phyloP scores from a whole-genome alignment of 192 early-diverging fungal genomes.

The Linnemannia exigua region DNA sequence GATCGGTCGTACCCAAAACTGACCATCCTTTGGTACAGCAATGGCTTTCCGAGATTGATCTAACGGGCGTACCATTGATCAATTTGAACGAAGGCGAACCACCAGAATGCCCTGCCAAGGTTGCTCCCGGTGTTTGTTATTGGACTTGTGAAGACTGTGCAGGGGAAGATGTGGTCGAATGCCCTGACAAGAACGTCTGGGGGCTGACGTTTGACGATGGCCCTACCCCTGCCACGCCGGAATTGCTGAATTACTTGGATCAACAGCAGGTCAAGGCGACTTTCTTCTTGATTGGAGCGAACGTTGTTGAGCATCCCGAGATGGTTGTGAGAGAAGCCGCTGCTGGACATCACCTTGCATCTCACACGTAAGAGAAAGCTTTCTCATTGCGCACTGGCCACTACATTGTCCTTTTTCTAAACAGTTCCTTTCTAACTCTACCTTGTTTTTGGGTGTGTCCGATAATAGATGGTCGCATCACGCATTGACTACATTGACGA shows the following conservation, averaged over 20 bases:
- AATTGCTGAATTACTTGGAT: conserved; percentile 62
- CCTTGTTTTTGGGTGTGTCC: background rate
- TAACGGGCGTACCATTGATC: conserved; percentile 22
- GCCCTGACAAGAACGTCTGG: conserved; percentile 61
- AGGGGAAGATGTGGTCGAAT: conserved; percentile 57
- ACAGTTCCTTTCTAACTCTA: background rate
- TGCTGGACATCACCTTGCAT: conserved; percentile 38
- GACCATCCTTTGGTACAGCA: conserved; percentile 22
- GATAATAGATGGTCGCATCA: conserved; percentile 60
- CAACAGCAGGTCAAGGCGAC: conserved; percentile 66
- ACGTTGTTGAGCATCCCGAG: conserved; percentile 63
- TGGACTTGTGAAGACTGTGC: conserved; percentile 63
- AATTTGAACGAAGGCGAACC: conserved; percentile 16
- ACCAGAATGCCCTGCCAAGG: conserved; percentile 10
- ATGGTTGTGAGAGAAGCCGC: conserved; percentile 6
- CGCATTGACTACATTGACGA: conserved; percentile 48
- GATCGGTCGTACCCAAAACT: conserved; percentile 2
- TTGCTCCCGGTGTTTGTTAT: conserved; percentile 40
- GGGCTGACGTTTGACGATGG: conserved; percentile 79
- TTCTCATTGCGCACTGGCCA: too few species aligned
- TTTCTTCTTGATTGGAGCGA: conserved; percentile 75
- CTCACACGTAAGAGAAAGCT: conserved; percentile 42
- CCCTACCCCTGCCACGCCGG: conserved; percentile 62
- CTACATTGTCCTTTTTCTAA: background rate
- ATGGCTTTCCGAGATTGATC: conserved; percentile 45